phyloP scores from a whole-genome alignment of 2,329 filamentous ascomycete species.

The Ilyonectria robusta region DNA sequence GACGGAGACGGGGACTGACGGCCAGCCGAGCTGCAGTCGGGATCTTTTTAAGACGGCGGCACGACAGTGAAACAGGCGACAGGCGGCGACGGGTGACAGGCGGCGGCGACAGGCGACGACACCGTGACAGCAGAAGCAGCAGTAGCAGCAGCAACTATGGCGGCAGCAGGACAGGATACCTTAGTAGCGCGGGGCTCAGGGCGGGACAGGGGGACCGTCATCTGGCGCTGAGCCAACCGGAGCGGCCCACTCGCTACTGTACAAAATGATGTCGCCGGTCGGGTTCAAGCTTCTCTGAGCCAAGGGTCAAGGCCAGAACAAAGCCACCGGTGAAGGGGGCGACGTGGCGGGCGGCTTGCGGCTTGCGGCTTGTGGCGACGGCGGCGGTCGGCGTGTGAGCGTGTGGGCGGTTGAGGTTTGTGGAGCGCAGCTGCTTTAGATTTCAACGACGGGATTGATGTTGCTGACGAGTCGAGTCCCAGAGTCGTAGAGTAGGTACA shows the following conservation, averaged over 20 bases:
- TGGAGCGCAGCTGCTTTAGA: conserved; percentile 25
- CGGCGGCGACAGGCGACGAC: conserved; percentile 43
- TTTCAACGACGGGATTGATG: conserved; percentile 6
- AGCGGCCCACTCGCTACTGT: conserved; percentile 45
- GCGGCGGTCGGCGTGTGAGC: conserved; percentile 9
- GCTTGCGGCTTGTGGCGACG: background rate
- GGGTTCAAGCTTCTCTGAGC: conserved; percentile 26
- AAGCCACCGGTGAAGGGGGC: conserved; percentile 13
- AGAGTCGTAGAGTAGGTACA: background rate
- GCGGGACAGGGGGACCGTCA: conserved; percentile 49
- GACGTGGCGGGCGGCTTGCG: conserved; percentile 11
- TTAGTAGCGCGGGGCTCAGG: conserved; percentile 50
- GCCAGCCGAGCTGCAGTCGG: conserved; percentile 46
- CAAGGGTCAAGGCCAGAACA: conserved; percentile 24
- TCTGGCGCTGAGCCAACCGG: conserved; percentile 51
- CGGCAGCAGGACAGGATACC: conserved; percentile 43
- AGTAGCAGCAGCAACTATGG: conserved; percentile 14
- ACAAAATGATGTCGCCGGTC: conserved; percentile 34
- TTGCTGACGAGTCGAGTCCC: too few species aligned
- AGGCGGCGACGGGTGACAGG: conserved; percentile 15
- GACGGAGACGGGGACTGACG: conserved; percentile 34
- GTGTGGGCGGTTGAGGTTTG: conserved; percentile 20
- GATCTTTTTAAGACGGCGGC: conserved; percentile 47
- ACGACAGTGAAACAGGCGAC: conserved; percentile 39
- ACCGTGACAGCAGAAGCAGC: conserved; percentile 40